These are phyloP conservation scores for Ulota crispa DNA, from an alignment of 225 moss, liverwort and hornwort genomes.

Conservation along the genomic window DNA sequence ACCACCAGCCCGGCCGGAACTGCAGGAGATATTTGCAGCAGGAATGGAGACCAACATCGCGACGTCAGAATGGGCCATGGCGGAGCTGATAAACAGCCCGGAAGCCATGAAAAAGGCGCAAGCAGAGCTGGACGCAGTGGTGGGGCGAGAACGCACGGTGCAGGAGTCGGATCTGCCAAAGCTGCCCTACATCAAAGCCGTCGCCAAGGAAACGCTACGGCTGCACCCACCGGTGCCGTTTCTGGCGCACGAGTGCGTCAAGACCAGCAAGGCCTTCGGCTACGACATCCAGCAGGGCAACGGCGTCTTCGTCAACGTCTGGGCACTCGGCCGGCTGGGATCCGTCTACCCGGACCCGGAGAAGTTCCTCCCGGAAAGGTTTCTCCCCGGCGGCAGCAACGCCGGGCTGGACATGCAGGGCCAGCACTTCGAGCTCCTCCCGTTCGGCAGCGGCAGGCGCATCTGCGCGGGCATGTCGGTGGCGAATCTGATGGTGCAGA, in stretches of 20 bases:
- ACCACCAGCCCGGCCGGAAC: not conserved
- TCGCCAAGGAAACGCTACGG: constrained; percentile 37
- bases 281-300: constrained; percentile 29
- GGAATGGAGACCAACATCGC: constrained; percentile 42
- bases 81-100: constrained; percentile 30
- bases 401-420: constrained; percentile 32
- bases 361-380: constrained; percentile 55
- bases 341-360: constrained; percentile 36
- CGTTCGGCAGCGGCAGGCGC: constrained; percentile 36
- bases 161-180: constrained; percentile 29
- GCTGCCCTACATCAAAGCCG: constrained; percentile 35
- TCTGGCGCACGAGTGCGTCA: constrained; percentile 32
- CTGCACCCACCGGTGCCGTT: constrained; percentile 33
- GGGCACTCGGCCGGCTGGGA: constrained; percentile 34
- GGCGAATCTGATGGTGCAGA: constrained; percentile 36
- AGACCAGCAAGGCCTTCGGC: constrained; percentile 25
- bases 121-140: constrained; percentile 32
- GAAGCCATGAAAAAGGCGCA: constrained; percentile 28
- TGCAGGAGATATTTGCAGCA: constrained; percentile 38
- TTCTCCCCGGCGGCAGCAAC: constrained; percentile 33
- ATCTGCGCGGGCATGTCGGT: constrained; percentile 34
- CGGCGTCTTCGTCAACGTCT: constrained; percentile 50
- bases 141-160: constrained; percentile 30
- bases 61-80: constrained; percentile 44
- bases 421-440: constrained; percentile 35